Conservation (phyloP, 768 basidiomycete genomes). For the Wakefieldia striispora region DNA sequence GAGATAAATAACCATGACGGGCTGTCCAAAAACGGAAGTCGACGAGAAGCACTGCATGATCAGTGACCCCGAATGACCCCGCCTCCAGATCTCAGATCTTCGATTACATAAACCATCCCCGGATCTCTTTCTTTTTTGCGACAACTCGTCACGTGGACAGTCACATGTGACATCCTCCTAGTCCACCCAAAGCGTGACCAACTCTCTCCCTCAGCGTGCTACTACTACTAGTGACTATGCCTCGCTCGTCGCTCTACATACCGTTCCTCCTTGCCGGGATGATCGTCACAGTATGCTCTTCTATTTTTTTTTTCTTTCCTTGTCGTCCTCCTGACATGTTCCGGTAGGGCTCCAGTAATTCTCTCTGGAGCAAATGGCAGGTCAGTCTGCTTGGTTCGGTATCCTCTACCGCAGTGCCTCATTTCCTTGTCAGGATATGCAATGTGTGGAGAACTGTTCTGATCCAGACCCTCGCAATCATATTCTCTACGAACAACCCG, state of each 20-base stretch:
- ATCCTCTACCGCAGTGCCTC: constrained; percentile 1
- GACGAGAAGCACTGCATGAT: constrained; percentile 32
- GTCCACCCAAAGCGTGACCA: constrained; percentile 3
- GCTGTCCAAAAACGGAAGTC: constrained; percentile 24
- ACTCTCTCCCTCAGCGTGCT: not conserved
- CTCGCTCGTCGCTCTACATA: constrained; percentile 57
- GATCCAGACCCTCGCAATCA: constrained; percentile 57
- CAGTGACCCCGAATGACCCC: constrained; percentile 24
- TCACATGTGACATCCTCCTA: constrained; percentile 17
- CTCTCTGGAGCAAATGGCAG: constrained; percentile 84
- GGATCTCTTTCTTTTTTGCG: too few relatives aligned
- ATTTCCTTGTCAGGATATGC: constrained; percentile 70
- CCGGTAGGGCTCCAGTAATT: constrained; percentile 71
- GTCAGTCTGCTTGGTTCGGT: constrained; percentile 31
- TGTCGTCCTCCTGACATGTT: constrained; percentile 1
- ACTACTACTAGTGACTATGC: constrained; percentile 43
- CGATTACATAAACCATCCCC: too few relatives aligned
- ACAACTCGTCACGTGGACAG: constrained; percentile 15
- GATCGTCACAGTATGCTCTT: constrained; percentile 72
- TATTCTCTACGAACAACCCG: constrained; percentile 90
- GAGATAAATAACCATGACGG: constrained; percentile 33
- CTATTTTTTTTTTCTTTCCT: not conserved
- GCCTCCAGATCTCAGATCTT: constrained; percentile 26
- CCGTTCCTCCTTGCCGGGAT: constrained; percentile 87
- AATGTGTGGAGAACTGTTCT: constrained; percentile 93